Evolutionary conservation across 2,329 filamentous ascomycete genomes (phyloP).

Genomic region (Calycina herbarum): DNA sequence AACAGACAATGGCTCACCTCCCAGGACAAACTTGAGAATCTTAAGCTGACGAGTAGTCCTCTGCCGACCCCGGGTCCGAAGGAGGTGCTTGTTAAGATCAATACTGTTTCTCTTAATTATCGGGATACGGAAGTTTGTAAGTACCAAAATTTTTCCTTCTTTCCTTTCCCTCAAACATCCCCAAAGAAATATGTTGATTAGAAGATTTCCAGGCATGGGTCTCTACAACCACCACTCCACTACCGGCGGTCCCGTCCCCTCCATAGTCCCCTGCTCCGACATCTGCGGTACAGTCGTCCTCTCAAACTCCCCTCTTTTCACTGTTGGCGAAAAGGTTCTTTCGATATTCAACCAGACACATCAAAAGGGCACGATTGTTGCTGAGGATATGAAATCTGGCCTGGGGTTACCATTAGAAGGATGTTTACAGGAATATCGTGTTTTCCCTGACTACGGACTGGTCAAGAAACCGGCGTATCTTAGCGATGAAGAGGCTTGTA

Average conservation of each 20-base stretch:
- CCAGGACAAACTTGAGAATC: constrained; percentile 56
- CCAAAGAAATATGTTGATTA: too few species aligned
- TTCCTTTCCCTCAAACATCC: too few species aligned
- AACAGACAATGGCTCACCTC: constrained; percentile 54
- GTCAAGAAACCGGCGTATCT: constrained; percentile 58
- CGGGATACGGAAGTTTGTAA: constrained; percentile 32
- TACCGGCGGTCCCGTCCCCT: constrained; percentile 39
- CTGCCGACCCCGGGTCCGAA: constrained; percentile 49
- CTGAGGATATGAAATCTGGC: constrained; percentile 46
- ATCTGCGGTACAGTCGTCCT: constrained; percentile 64
- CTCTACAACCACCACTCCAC: constrained; percentile 66
- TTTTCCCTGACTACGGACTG: constrained; percentile 57
- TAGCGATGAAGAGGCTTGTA: constrained; percentile 58
- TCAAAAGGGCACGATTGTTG: constrained; percentile 29
- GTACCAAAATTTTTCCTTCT: too few species aligned
- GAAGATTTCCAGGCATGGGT: not conserved
- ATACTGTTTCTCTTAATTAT: constrained; percentile 33
- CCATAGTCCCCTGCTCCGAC: constrained; percentile 63
- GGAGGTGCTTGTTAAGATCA: constrained; percentile 43
- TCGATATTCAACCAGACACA: constrained; percentile 62
- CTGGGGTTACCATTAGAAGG: constrained; percentile 65
- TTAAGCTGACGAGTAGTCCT: constrained; percentile 45
- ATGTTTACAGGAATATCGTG: constrained; percentile 58
- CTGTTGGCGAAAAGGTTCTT: constrained; percentile 64
- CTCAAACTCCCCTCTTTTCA: constrained; percentile 48